phyloP scores from a whole-genome alignment of 805 yeast genomes.

The Saccharomycopsis lassenensis region DNA sequence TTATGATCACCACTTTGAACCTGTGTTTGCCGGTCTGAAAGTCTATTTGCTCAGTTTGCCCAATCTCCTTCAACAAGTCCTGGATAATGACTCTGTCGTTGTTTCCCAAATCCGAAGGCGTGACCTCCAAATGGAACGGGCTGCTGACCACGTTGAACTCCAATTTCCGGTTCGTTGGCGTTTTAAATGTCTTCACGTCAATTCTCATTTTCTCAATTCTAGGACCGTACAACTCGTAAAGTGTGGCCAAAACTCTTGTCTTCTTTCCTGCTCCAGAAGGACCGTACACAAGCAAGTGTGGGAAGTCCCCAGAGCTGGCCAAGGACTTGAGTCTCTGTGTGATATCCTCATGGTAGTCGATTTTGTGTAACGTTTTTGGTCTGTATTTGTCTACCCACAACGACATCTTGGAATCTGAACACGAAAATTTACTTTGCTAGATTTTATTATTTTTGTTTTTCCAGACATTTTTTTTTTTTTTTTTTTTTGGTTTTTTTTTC shows the following conservation, averaged over 20 bases:
- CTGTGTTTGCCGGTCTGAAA: constrained; percentile 43
- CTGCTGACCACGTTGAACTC: constrained; percentile 92
- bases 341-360: constrained; percentile 59
- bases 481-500: too few relatives aligned
- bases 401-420: too few relatives aligned
- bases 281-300: constrained; percentile 86
- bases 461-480: too few relatives aligned
- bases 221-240: constrained; percentile 72
- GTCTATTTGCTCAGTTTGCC: constrained; percentile 93
- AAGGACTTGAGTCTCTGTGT: constrained; percentile 54
- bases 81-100: constrained; percentile 93
- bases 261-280: constrained; percentile 97
- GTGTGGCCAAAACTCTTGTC: constrained; percentile 75
- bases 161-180: constrained; percentile 59
- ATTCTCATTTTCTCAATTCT: constrained; percentile 79
- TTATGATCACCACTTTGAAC: constrained; percentile 74
- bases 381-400: constrained; percentile 95
- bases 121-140: constrained; percentile 83
- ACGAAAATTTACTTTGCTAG: too few relatives aligned
- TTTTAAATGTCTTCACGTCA: constrained; percentile 76
- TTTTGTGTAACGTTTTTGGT: constrained; percentile 52
- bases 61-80: constrained; percentile 86
- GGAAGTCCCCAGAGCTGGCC: constrained; percentile 72
- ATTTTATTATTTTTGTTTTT: too few relatives aligned
- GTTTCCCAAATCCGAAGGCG: constrained; percentile 95